Conservation (phyloP, 2,329 filamentous ascomycete genomes). For the Cyphellophora europaea region DNA sequence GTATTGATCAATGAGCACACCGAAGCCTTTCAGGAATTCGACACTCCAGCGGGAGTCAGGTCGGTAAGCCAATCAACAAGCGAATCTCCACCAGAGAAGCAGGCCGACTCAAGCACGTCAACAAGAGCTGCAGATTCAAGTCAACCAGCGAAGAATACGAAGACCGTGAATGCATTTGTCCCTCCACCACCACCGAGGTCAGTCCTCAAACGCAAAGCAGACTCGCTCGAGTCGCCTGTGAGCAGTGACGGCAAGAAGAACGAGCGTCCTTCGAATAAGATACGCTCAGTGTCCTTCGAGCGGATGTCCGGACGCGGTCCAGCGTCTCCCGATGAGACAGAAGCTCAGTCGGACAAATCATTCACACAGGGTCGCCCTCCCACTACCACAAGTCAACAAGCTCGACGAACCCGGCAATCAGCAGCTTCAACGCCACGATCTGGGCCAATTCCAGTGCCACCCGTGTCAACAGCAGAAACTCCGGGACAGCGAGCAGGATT, state of each 20-base stretch:
- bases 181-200: conserved; percentile 13
- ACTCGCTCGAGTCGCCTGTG: conserved; percentile 8
- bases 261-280: conserved; percentile 4
- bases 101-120: neutral
- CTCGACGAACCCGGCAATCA: no score
- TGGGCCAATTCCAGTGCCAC: no score
- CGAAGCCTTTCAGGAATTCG: conserved; percentile 12
- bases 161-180: conserved; percentile 8
- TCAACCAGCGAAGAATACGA: no score
- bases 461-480: no score
- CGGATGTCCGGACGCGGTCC: conserved; percentile 17
- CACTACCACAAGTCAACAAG: neutral
- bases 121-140: neutral
- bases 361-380: neutral
- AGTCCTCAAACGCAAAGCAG: conserved; percentile 15
- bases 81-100: neutral
- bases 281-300: conserved; percentile 15
- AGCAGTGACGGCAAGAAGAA: conserved; percentile 7
- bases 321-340: conserved; percentile 16
- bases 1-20: conserved; percentile 12
- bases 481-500: no score
- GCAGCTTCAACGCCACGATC: neutral
- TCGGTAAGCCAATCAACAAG: neutral
- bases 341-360: neutral
- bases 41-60: conserved; percentile 4